Evolutionary conservation across 2,329 filamentous ascomycete genomes (phyloP), one percentile per base, ranked within the genome.

Genomic region (Trichoderma sp.): DNA sequence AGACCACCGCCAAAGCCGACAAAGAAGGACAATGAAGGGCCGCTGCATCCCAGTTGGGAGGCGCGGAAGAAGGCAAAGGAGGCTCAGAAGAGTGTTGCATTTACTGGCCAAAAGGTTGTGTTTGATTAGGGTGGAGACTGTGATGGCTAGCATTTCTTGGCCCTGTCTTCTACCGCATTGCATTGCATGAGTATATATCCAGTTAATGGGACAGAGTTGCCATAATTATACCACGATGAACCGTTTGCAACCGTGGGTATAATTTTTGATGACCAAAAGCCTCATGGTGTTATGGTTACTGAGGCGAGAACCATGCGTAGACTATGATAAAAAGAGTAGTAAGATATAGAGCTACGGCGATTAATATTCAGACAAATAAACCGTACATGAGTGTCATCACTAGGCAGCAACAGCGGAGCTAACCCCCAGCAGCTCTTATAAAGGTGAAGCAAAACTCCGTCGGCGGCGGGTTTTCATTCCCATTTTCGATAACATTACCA

Each of bases 21-120:
- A 29, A 82, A 84, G 74, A 87, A 84, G 77, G 85, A 87, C 76
- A 87, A 89, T 69, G 86, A 88, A 12, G 88, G 89, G 0, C 78
- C 87, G 4, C 81, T 93, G 79, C 92, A 93, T 85, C 79, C 79
- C 12, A 81, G 79, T 71, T 81, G 79, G 79, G 79, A 76, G 45
- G 79, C 79, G 2, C 79, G 76, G 59, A 80, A 80, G 75, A 78
- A 78, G 72, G 79, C 79, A 4, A 79, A 77, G 31, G 77, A 80
- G 41, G 75, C 75, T 24, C 74, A 78, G 53, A 79, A 79, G 62
- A 27, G 45, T 6, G 75, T 73, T 35, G 76, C 75, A 3, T 80
- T 80, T 50, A 16, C 78, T 6, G 79, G 79, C 6, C 71, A 77
- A 45, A 80, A 80, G 60, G 76, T 80, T 68, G 78, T 78, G 21